Evolutionary conservation across 495 filamentous ascomycete genomes (phyloP).

Genomic region (Trichoderma virens): DNA sequence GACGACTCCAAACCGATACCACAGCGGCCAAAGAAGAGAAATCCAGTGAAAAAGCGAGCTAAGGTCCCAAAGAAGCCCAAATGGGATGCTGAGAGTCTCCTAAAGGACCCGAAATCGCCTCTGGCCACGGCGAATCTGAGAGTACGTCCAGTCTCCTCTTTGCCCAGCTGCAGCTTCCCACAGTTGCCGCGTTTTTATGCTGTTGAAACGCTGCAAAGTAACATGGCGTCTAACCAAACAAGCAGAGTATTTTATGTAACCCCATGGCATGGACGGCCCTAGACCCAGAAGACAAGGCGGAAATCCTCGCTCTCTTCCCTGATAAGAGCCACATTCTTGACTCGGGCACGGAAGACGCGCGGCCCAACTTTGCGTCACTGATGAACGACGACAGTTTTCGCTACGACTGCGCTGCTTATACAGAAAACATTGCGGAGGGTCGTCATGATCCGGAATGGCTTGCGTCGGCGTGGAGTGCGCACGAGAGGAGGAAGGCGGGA

Average conservation of each 20-base stretch:
- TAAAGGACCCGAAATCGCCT: slow-evolving; percentile 47
- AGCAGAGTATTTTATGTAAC: slow-evolving; percentile 48
- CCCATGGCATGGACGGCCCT: slow-evolving; percentile 53
- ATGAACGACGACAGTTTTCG: slow-evolving; percentile 38
- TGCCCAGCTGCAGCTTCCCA: background rate
- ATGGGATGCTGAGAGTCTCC: slow-evolving; percentile 37
- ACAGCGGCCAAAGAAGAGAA: slow-evolving; percentile 13
- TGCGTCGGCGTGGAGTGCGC: slow-evolving; percentile 52
- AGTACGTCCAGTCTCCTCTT: slow-evolving; percentile 30
- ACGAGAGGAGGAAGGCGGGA: slow-evolving; percentile 54
- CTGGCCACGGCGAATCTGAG: slow-evolving; percentile 49
- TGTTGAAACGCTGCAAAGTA: no score
- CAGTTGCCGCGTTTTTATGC: no score
- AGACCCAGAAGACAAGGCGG: slow-evolving; percentile 45
- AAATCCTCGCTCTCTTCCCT: slow-evolving; percentile 50
- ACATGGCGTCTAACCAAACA: slow-evolving; percentile 11
- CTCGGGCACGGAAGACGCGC: slow-evolving; percentile 23
- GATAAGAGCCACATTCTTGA: slow-evolving; percentile 32
- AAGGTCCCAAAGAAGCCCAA: slow-evolving; percentile 15
- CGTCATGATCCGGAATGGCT: slow-evolving; percentile 61
- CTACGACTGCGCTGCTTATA: slow-evolving; percentile 33
- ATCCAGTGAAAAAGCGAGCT: slow-evolving; percentile 17
- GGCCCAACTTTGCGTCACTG: slow-evolving; percentile 29
- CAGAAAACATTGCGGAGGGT: slow-evolving; percentile 51
- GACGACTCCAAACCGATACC: background rate